Conservation (phyloP, 345 rosid species). For the Eutrema japonicum region DNA sequence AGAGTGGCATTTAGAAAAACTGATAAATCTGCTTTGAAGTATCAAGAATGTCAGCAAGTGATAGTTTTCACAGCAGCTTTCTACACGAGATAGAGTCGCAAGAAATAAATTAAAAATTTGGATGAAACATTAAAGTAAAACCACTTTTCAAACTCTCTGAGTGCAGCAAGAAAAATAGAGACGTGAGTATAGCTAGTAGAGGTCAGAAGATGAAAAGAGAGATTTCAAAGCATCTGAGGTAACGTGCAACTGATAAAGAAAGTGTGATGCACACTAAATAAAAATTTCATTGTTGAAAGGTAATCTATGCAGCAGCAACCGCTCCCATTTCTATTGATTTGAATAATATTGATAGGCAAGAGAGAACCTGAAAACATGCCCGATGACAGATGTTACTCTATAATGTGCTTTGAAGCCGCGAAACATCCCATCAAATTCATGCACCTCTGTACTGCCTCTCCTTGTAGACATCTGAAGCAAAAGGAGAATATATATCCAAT, state of each 20-base stretch:
- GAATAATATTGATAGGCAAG: slow-evolving; percentile 3
- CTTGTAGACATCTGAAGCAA: slow-evolving; percentile 70
- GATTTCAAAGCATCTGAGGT: background rate
- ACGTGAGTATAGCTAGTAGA: slow-evolving; percentile 1
- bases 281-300: background rate
- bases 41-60: slow-evolving; percentile 10
- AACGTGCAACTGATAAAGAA: background rate
- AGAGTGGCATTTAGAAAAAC: slow-evolving; percentile 25
- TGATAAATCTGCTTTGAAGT: slow-evolving; percentile 13
- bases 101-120: background rate
- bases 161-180: background rate
- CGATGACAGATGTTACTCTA: slow-evolving; percentile 86
- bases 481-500: background rate
- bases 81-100: background rate
- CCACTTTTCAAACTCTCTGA: slow-evolving; percentile 16
- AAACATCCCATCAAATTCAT: slow-evolving; percentile 79
- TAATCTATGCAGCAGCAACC: slow-evolving; percentile 14
- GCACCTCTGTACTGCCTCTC: slow-evolving; percentile 85
- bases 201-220: background rate
- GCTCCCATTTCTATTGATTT: background rate
- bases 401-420: slow-evolving; percentile 59
- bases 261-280: background rate
- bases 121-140: background rate
- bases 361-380: slow-evolving; percentile 92
- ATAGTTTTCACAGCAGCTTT: background rate